Conservation (phyloP, 306 rosid genomes). For the Hylodesmum podocarpum region DNA sequence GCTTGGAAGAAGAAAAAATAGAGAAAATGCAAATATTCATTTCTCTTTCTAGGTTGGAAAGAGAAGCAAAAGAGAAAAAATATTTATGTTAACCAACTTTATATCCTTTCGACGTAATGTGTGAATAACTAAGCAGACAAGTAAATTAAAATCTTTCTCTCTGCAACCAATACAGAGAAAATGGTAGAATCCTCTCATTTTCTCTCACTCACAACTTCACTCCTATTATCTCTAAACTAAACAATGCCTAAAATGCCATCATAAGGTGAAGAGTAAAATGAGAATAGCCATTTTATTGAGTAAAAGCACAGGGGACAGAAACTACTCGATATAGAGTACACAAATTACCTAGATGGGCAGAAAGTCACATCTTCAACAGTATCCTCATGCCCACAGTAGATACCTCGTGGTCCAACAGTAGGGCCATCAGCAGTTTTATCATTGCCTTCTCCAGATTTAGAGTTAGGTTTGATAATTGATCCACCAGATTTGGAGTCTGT, state of each 20-base stretch:
- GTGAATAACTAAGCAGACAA: neutral
- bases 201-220: too few relatives aligned
- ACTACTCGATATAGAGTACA: neutral
- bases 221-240: neutral
- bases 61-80: neutral
- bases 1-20: neutral
- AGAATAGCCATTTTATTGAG: neutral
- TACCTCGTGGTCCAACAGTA: slow-evolving; percentile 91
- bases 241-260: neutral
- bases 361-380: slow-evolving; percentile 98
- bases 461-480: slow-evolving; percentile 61
- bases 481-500: slow-evolving; percentile 74
- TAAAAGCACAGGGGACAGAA: neutral
- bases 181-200: neutral
- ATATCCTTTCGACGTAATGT: neutral
- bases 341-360: slow-evolving; percentile 89
- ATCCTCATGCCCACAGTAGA: slow-evolving; percentile 89
- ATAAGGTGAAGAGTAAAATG: slow-evolving; percentile 8
- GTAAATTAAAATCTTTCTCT: neutral
- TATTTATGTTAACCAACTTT: neutral
- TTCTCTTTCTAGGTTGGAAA: neutral
- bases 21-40: neutral
- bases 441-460: slow-evolving; percentile 74
- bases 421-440: slow-evolving; percentile 79
- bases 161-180: neutral